These are phyloP conservation scores for Lipomyces sp. DNA, from an alignment of 805 yeast species.

Conservation along the genomic window DNA sequence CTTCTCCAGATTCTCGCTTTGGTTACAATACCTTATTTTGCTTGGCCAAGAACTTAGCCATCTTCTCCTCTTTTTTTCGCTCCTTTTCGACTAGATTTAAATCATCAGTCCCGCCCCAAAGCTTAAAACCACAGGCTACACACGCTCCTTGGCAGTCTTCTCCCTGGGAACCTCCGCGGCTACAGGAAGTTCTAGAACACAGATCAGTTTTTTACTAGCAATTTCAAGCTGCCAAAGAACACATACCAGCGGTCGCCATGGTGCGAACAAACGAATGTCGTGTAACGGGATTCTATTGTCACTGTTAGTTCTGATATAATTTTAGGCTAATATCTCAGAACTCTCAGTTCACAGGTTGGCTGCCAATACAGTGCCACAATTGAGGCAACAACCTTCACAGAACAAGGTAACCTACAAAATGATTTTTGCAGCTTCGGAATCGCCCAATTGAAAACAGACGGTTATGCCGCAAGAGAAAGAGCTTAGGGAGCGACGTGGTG, in stretches of 20 bases:
- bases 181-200: constrained; percentile 7
- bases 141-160: constrained; percentile 40
- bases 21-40: constrained; percentile 56
- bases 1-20: neutral
- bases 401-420: constrained; percentile 2
- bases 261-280: constrained; percentile 11
- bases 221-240: neutral
- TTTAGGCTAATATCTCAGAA: neutral
- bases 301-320: neutral
- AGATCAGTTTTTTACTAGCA: neutral
- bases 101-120: neutral
- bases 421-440: constrained; percentile 8
- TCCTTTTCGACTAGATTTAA: constrained; percentile 66
- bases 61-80: constrained; percentile 86
- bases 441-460: constrained; percentile 7
- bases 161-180: constrained; percentile 29
- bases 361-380: neutral
- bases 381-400: too few species aligned
- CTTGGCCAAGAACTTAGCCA: constrained; percentile 87
- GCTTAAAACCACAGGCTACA: constrained; percentile 5
- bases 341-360: neutral
- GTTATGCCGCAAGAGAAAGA: constrained; percentile 14
- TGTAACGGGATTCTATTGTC: neutral
- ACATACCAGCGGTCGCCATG: constrained; percentile 21
- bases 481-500: constrained; percentile 21